Evolutionary conservation across 192 early-diverging fungal species (phyloP).

Genomic region (Umbelopsis sp.): DNA sequence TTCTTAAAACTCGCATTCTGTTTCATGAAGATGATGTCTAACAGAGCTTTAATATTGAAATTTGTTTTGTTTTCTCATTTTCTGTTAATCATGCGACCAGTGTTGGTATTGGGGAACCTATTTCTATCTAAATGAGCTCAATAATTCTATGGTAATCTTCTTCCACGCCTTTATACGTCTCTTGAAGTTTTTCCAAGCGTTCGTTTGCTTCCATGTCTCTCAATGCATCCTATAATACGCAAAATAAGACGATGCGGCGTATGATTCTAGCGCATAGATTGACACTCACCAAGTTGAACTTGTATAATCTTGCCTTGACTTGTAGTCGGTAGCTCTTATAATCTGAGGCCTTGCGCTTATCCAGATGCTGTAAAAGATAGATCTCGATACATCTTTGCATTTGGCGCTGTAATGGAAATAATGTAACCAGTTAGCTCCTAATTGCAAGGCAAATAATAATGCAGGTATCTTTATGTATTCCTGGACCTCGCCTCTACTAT

Average conservation of each 20-base stretch:
- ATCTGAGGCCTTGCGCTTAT: conserved; percentile 48
- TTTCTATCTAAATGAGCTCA: conserved; percentile 38
- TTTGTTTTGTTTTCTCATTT: neutral
- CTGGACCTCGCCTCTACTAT: no score
- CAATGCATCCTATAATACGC: conserved; percentile 60
- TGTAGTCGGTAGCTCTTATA: conserved; percentile 69
- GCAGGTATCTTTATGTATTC: no score
- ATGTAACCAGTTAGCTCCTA: neutral
- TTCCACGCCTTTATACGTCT: conserved; percentile 71
- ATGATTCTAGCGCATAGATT: neutral
- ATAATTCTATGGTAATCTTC: conserved; percentile 75
- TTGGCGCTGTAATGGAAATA: conserved; percentile 61
- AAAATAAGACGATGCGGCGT: conserved; percentile 16
- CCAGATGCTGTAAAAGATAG: conserved; percentile 59
- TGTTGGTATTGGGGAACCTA: no score
- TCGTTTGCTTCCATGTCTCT: conserved; percentile 63
- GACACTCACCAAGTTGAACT: conserved; percentile 65
- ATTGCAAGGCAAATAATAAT: no score
- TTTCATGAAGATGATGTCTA: neutral
- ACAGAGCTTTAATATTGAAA: neutral
- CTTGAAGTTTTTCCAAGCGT: conserved; percentile 71
- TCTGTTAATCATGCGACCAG: no score
- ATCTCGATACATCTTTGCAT: conserved; percentile 84
- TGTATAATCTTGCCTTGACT: conserved; percentile 84
- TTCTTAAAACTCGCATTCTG: neutral